Conservation (phyloP, 257 asterid species). For the Datura wrightii region DNA sequence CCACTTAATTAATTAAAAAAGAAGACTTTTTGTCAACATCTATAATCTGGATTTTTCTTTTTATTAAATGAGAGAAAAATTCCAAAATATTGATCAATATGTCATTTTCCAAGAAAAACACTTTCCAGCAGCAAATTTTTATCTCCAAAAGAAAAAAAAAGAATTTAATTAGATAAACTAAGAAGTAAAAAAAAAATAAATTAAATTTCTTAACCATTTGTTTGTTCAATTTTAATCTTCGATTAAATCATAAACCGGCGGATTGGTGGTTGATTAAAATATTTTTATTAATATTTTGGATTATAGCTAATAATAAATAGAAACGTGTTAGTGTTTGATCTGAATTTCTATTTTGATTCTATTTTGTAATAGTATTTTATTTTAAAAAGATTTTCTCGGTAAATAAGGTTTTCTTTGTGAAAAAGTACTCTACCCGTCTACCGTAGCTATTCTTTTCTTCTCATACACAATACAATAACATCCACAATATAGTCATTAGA, state of each 20-base stretch:
- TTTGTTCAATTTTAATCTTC: not conserved
- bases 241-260: not conserved
- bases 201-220: not conserved
- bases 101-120: not conserved
- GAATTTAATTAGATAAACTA: not conserved
- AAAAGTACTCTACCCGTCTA: too few relatives aligned
- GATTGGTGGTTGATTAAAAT: not conserved
- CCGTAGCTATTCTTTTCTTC: too few relatives aligned
- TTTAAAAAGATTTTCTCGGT: too few relatives aligned
- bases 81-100: conserved; percentile 17
- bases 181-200: not conserved
- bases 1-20: not conserved
- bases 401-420: too few relatives aligned
- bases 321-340: too few relatives aligned
- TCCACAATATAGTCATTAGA: too few relatives aligned
- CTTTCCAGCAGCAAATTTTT: not conserved
- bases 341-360: too few relatives aligned
- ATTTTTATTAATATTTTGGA: too few relatives aligned
- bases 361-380: too few relatives aligned
- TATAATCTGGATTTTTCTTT: not conserved
- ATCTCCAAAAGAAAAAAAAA: not conserved
- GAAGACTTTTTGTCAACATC: not conserved
- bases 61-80: not conserved
- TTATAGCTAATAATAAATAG: too few relatives aligned
- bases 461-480: too few relatives aligned